Conservation (phyloP, 768 basidiomycete genomes). For the Xerocomellus amylosporus region DNA sequence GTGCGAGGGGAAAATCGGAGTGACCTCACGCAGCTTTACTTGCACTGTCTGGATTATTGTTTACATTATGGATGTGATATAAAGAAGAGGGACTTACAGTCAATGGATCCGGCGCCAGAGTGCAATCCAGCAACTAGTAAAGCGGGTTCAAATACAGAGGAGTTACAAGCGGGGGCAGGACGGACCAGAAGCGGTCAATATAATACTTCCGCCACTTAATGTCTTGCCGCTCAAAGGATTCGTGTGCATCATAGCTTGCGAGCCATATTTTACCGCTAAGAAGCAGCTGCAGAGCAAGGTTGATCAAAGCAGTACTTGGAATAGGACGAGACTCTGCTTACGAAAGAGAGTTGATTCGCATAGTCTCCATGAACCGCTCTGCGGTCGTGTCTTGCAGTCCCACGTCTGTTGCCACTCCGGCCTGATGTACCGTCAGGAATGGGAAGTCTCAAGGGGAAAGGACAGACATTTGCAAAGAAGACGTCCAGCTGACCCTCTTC, state of each 20-base stretch:
- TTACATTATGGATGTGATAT: conserved; percentile 1
- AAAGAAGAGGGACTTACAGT: conserved; percentile 53
- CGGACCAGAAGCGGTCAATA: conserved; percentile 81
- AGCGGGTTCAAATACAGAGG: conserved; percentile 1
- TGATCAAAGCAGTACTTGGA: not conserved
- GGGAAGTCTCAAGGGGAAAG: not conserved
- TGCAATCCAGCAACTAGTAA: conserved; percentile 75
- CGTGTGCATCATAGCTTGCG: conserved; percentile 71
- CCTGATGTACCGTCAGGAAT: conserved; percentile 41
- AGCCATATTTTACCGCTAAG: conserved; percentile 84
- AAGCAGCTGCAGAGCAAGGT: conserved; percentile 59
- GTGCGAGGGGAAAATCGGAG: not conserved
- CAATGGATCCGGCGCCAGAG: conserved; percentile 76
- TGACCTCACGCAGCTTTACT: conserved; percentile 84
- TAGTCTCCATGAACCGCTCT: conserved; percentile 68
- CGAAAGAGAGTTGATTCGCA: conserved; percentile 77
- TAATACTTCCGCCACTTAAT: conserved; percentile 73
- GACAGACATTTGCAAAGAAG: conserved; percentile 88
- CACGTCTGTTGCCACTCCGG: conserved; percentile 53
- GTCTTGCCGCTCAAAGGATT: conserved; percentile 69
- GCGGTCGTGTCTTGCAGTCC: conserved; percentile 52
- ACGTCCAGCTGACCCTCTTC: conserved; percentile 89
- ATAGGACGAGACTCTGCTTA: conserved; percentile 26
- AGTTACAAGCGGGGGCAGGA: conserved; percentile 2
- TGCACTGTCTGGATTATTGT: conserved; percentile 65